A percentile compares a stretch with the other conserved stretches of the same genome.
Conservation (phyloP, 2,329 filamentous ascomycete species). For the Chaetomium sp. region DNA sequence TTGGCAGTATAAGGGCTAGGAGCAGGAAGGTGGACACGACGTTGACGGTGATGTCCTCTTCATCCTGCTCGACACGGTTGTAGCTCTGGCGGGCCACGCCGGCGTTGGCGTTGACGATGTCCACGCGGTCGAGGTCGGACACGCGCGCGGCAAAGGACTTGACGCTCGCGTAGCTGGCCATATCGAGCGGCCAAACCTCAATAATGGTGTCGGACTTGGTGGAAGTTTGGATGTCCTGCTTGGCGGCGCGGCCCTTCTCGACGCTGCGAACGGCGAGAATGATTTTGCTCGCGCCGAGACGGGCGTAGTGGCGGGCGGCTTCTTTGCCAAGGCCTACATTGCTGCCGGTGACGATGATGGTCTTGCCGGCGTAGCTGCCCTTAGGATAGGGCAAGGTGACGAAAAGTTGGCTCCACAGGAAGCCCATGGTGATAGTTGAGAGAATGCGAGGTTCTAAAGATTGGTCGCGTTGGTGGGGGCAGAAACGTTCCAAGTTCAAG, state of each 20-base stretch:
- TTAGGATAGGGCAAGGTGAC: constrained; percentile 4
- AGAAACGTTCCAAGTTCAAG: no score
- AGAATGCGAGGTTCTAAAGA: no score
- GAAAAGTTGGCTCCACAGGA: constrained; percentile 14
- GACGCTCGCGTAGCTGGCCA: constrained; percentile 26
- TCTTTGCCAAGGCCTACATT: constrained; percentile 32
- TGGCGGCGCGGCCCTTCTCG: constrained; percentile 31
- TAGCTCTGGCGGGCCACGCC: background rate
- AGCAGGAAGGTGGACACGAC: constrained; percentile 48
- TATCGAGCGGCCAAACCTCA: background rate
- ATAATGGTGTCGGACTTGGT: constrained; percentile 19
- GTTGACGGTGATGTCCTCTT: constrained; percentile 46
- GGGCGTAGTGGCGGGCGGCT: constrained; percentile 29
- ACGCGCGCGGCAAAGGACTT: constrained; percentile 34
- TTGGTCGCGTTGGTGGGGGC: no score
- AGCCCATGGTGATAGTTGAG: background rate
- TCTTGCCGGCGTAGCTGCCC: constrained; percentile 7
- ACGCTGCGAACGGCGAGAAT: constrained; percentile 30
- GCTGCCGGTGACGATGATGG: constrained; percentile 30
- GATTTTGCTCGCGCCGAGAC: constrained; percentile 27
- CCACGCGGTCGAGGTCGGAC: constrained; percentile 21
- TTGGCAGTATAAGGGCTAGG: constrained; percentile 43
- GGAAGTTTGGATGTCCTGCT: constrained; percentile 27
- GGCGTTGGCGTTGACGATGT: background rate
- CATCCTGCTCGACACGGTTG: constrained; percentile 37